Evolutionary conservation across 2,329 filamentous ascomycete genomes (phyloP).

Genomic region (Macrophomina tecta): DNA sequence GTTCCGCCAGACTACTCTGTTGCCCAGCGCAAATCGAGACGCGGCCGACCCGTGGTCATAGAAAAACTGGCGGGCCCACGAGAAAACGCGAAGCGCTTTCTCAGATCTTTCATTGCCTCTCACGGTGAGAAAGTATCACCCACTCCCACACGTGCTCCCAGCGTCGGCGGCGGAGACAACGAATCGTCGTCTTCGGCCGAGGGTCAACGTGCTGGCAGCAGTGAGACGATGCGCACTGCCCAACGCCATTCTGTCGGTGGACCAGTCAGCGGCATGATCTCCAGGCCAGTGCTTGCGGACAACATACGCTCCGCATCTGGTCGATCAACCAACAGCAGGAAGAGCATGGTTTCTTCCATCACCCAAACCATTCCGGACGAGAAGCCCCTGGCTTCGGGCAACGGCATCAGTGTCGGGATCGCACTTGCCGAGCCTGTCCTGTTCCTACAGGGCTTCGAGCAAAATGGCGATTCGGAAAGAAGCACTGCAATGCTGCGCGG

Average conservation of each 20-base stretch:
- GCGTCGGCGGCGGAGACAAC: constrained; percentile 4
- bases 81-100: constrained; percentile 57
- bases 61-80: constrained; percentile 58
- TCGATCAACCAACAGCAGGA: constrained; percentile 32
- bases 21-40: constrained; percentile 39
- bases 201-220: constrained; percentile 29
- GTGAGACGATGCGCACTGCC: constrained; percentile 48
- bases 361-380: constrained; percentile 50
- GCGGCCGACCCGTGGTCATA: constrained; percentile 41
- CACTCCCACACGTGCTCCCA: constrained; percentile 36
- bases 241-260: constrained; percentile 49
- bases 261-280: constrained; percentile 45
- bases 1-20: constrained; percentile 52
- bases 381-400: constrained; percentile 79
- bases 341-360: constrained; percentile 41
- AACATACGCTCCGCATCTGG: constrained; percentile 46
- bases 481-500: constrained; percentile 86
- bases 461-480: constrained; percentile 66
- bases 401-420: constrained; percentile 76
- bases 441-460: constrained; percentile 80
- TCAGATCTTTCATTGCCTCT: constrained; percentile 53
- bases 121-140: constrained; percentile 36
- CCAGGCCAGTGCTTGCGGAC: constrained; percentile 50
- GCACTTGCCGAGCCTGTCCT: constrained; percentile 79
- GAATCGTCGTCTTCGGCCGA: constrained; percentile 11